phyloP scores from a whole-genome alignment of 305 asterid genomes.

The Monarda citriodora region DNA sequence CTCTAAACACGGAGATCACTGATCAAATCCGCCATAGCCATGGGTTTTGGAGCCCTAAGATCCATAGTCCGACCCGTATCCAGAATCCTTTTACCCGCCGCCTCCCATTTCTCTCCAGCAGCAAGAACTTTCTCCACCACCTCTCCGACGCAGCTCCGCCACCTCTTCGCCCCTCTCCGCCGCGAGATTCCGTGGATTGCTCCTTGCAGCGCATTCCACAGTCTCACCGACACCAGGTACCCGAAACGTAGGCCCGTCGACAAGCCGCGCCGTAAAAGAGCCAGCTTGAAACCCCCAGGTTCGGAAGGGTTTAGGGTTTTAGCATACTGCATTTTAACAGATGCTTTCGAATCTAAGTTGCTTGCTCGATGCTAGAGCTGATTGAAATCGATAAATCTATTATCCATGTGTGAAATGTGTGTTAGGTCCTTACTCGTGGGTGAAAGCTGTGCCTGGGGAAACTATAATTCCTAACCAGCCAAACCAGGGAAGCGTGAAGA shows the following conservation, averaged over 20 bases:
- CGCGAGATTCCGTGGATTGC: constrained; percentile 49
- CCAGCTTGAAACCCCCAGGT: constrained; percentile 77
- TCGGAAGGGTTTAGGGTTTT: constrained; percentile 16
- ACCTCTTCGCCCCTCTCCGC: constrained; percentile 31
- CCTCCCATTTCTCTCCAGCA: constrained; percentile 26
- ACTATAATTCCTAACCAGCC: constrained; percentile 78
- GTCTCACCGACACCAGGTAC: constrained; percentile 68
- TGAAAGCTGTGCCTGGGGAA: constrained; percentile 63
- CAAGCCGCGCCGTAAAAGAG: constrained; percentile 67
- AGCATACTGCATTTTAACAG: neutral
- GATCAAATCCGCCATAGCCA: constrained; percentile 23
- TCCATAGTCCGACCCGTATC: constrained; percentile 62
- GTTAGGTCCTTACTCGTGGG: constrained; percentile 87
- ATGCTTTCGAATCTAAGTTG: neutral
- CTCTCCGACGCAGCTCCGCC: constrained; percentile 40
- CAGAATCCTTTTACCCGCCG: constrained; percentile 38
- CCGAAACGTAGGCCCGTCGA: constrained; percentile 68
- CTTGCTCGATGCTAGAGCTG: neutral
- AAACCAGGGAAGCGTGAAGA: constrained; percentile 85
- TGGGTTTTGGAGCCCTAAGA: constrained; percentile 76
- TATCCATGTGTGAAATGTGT: constrained; percentile 22
- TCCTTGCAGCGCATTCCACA: constrained; percentile 55
- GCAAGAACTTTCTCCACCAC: constrained; percentile 28
- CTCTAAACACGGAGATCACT: constrained; percentile 12
- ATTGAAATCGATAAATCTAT: constrained; percentile 9